phyloP scores from a whole-genome alignment of 2,329 filamentous ascomycete genomes.

The Penicillium sp. region DNA sequence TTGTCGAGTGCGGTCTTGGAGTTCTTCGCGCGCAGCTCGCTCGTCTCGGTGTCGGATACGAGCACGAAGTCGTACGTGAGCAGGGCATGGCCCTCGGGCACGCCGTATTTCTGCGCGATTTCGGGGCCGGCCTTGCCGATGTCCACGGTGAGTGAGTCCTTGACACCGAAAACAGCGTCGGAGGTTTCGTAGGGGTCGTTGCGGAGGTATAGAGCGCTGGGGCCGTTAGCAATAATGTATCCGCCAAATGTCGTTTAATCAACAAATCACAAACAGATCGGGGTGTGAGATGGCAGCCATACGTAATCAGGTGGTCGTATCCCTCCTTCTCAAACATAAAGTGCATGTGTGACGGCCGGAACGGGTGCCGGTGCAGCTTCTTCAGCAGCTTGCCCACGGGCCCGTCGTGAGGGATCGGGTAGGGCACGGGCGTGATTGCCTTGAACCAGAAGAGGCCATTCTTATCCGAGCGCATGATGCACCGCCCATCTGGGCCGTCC shows the following conservation, averaged over 20 bases:
- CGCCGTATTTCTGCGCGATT: constrained; percentile 60
- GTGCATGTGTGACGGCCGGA: constrained; percentile 75
- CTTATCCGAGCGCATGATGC: constrained; percentile 65
- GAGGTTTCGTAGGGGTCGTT: constrained; percentile 78
- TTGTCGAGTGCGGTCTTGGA: constrained; percentile 65
- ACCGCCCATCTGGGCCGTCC: constrained; percentile 66
- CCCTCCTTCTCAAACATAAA: constrained; percentile 84
- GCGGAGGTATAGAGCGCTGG: constrained; percentile 70
- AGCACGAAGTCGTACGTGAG: constrained; percentile 75
- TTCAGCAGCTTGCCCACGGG: constrained; percentile 72
- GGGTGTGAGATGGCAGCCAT: constrained; percentile 39
- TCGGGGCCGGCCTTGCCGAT: constrained; percentile 53
- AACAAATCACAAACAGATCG: too few relatives aligned
- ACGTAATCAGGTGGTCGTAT: constrained; percentile 81
- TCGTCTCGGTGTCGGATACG: constrained; percentile 67
- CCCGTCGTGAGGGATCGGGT: constrained; percentile 80
- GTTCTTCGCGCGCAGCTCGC: constrained; percentile 62
- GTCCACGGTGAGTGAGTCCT: constrained; percentile 72
- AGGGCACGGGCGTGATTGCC: constrained; percentile 78
- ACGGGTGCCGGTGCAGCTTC: constrained; percentile 69
- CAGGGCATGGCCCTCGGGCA: constrained; percentile 62
- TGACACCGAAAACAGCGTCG: constrained; percentile 84
- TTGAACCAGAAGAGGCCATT: constrained; percentile 81
- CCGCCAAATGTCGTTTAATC: too few relatives aligned
- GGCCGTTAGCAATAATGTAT: not conserved